Conservation (phyloP, 495 filamentous ascomycete species). For the Penicillium herquei region DNA sequence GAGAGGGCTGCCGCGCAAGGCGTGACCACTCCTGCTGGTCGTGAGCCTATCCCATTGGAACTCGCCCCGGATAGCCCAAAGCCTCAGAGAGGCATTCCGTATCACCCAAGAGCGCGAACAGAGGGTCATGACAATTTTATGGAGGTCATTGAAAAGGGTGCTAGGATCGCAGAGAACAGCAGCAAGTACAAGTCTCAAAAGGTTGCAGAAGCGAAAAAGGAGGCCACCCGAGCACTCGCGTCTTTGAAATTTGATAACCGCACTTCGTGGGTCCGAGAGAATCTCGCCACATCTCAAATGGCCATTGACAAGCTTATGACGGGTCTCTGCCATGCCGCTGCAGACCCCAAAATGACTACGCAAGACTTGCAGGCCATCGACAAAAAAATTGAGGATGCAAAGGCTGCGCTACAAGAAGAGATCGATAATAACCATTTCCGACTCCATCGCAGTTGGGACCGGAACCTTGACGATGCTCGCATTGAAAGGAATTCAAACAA, state of each 20-base stretch:
- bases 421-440: conserved; percentile 22
- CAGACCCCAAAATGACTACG: conserved; percentile 25
- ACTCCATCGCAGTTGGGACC: conserved; percentile 5
- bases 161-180: neutral
- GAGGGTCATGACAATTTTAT: neutral
- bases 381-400: conserved; percentile 17
- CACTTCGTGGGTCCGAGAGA: conserved; percentile 23
- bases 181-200: neutral
- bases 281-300: conserved; percentile 23
- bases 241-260: conserved; percentile 31
- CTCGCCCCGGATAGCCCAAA: conserved; percentile 21
- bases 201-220: neutral
- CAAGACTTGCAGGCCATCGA: conserved; percentile 31
- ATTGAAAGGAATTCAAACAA: conserved; percentile 11
- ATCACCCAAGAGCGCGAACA: conserved; percentile 1
- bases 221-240: neutral
- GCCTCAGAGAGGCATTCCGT: conserved; percentile 2
- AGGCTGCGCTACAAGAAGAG: conserved; percentile 8
- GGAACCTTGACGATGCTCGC: conserved; percentile 25
- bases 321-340: conserved; percentile 31
- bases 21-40: conserved; percentile 35
- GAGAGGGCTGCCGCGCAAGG: conserved; percentile 32
- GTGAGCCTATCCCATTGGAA: conserved; percentile 27
- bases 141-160: neutral
- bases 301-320: conserved; percentile 27